These are phyloP conservation scores for Curvularia verruculosa DNA, from an alignment of 2,329 filamentous ascomycete species.

Conservation along the genomic window DNA sequence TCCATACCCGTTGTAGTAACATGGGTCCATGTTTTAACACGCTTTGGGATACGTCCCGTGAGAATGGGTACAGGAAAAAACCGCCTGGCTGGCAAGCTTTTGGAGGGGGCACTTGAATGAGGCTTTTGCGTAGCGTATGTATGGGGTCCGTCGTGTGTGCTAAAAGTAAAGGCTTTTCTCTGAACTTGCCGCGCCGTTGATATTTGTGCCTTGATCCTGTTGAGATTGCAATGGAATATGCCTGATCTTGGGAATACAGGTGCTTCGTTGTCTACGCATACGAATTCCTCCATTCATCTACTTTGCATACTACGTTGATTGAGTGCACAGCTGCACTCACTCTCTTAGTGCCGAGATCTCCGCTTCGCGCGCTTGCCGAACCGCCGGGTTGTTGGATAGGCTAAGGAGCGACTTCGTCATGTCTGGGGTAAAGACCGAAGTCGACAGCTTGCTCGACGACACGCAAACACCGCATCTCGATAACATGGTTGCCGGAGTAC, in stretches of 20 bases:
- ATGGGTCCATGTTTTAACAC: conserved; percentile 7
- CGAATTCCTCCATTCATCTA: neutral
- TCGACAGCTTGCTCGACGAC: conserved; percentile 33
- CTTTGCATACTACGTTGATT: neutral
- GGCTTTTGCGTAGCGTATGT: conserved; percentile 8
- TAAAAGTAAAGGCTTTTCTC: neutral
- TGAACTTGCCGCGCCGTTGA: neutral
- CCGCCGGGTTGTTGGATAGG: conserved; percentile 11
- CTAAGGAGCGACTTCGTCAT: conserved; percentile 23
- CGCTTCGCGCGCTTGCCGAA: conserved; percentile 17
- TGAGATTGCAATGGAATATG: neutral
- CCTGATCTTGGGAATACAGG: neutral
- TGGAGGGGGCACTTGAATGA: neutral
- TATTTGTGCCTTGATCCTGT: neutral
- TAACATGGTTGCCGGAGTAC: conserved; percentile 47
- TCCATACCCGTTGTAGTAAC: conserved; percentile 17
- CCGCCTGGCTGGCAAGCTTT: conserved; percentile 9
- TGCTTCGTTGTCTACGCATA: neutral
- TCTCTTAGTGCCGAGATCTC: conserved; percentile 20
- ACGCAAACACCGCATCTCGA: conserved; percentile 43
- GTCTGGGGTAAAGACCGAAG: conserved; percentile 24
- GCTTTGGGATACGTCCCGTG: conserved; percentile 9
- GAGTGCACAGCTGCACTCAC: neutral
- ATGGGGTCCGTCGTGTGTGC: neutral
- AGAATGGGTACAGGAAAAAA: neutral